These are phyloP conservation scores for Saccharomycopsis babjevae DNA, from an alignment of 805 yeast species.

Conservation along the genomic window DNA sequence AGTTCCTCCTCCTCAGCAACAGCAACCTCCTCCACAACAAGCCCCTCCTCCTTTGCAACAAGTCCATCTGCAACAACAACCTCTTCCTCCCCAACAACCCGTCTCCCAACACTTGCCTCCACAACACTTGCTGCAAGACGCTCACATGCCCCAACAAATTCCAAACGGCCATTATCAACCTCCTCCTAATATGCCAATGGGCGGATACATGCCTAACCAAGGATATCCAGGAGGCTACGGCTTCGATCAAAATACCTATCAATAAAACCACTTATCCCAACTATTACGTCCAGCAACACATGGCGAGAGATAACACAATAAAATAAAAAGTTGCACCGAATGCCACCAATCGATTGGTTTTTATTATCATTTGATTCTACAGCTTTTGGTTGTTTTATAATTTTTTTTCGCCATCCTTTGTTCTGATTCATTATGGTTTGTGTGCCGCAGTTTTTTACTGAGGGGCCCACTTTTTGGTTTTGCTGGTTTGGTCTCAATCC, in stretches of 20 bases:
- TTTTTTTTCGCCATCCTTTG: background rate
- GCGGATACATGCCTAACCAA: conserved; percentile 7
- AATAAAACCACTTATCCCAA: background rate
- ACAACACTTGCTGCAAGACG: conserved; percentile 23
- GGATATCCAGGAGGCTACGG: conserved; percentile 9
- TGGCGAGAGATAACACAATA: too few species aligned
- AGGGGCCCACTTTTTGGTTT: too few species aligned
- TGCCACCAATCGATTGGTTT: too few species aligned
- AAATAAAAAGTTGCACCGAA: too few species aligned
- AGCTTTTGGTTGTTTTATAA: background rate
- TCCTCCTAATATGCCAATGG: conserved; percentile 8
- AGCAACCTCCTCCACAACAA: conserved; percentile 19
- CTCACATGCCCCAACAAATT: conserved; percentile 23
- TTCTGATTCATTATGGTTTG: background rate
- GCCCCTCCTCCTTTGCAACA: conserved; percentile 28
- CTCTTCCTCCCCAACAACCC: conserved; percentile 23
- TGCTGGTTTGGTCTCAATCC: background rate
- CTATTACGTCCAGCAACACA: too few species aligned
- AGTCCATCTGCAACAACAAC: conserved; percentile 23
- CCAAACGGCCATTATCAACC: conserved; percentile 17
- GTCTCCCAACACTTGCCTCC: conserved; percentile 27
- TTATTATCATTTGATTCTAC: background rate
- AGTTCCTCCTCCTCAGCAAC: conserved; percentile 24
- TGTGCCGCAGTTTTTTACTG: background rate
- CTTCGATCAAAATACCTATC: conserved; percentile 7